Conservation (phyloP, 768 basidiomycete species). For the Serendipita vermifera region DNA sequence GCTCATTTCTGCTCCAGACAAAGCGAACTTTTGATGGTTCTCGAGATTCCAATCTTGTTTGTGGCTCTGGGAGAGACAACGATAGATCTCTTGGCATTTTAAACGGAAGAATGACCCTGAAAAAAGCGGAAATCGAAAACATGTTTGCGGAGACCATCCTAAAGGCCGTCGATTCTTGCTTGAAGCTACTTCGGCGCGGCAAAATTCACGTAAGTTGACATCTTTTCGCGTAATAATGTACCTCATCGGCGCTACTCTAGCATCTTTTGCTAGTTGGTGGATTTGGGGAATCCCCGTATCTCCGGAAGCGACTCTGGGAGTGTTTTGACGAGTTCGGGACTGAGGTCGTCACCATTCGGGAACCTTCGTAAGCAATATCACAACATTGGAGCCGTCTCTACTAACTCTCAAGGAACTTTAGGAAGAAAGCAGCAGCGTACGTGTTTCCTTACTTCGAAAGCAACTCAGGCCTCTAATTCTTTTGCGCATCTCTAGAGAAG, state of each 20-base stretch:
- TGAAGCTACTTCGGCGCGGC: not conserved
- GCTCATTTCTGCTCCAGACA: not conserved
- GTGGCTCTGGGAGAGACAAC: not conserved
- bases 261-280: not conserved
- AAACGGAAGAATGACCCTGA: not conserved
- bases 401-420: not conserved
- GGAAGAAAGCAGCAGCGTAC: conserved; percentile 9
- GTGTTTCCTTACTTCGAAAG: not conserved
- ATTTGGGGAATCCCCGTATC: not conserved
- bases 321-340: not conserved
- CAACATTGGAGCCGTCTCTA: not conserved
- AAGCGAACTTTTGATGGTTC: conserved; percentile 9
- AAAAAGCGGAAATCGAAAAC: not conserved
- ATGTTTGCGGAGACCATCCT: not conserved
- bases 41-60: not conserved
- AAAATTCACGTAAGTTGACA: not conserved
- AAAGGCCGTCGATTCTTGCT: not conserved
- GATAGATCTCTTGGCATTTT: not conserved
- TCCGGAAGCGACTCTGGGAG: not conserved
- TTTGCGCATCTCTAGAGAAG: not conserved
- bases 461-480: not conserved
- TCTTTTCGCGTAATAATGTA: not conserved
- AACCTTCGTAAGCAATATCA: not conserved
- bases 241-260: not conserved
- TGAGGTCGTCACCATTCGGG: not conserved